phyloP scores from a whole-genome alignment of 805 yeast genomes.

The Metschnikowia aberdeeniae region DNA sequence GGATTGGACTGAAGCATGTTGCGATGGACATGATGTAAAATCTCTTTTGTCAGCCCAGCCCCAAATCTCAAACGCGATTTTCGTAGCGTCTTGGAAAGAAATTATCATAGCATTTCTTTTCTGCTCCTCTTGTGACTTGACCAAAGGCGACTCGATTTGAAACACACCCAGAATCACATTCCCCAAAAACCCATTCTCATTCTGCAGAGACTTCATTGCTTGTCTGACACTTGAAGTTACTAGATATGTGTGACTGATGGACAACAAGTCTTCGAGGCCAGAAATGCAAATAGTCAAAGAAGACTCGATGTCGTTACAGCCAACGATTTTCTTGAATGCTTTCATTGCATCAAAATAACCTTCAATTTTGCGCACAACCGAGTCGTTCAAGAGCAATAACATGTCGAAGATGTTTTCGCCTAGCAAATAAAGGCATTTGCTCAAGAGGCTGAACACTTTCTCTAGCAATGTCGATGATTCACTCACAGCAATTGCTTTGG shows the following conservation, averaged over 20 bases:
- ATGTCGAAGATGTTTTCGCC: constrained; percentile 52
- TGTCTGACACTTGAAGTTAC: constrained; percentile 28
- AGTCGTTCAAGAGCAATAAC: constrained; percentile 49
- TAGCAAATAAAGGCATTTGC: constrained; percentile 49
- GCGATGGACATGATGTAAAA: constrained; percentile 6
- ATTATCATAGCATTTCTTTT: constrained; percentile 55
- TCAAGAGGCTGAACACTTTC: constrained; percentile 48
- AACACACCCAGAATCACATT: constrained; percentile 76
- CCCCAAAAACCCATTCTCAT: constrained; percentile 56
- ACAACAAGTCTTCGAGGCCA: constrained; percentile 66
- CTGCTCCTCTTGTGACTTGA: constrained; percentile 46
- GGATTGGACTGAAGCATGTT: constrained; percentile 22
- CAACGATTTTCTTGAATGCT: constrained; percentile 12
- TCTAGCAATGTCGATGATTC: constrained; percentile 41
- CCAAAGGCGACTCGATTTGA: constrained; percentile 61
- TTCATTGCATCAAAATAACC: constrained; percentile 27
- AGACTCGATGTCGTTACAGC: constrained; percentile 35
- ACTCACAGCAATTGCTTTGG: constrained; percentile 45
- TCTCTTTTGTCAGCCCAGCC: constrained; percentile 51
- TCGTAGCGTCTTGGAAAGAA: constrained; percentile 59
- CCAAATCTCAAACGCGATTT: constrained; percentile 64
- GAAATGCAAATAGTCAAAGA: constrained; percentile 44
- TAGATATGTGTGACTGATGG: constrained; percentile 54
- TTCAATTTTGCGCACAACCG: constrained; percentile 41
- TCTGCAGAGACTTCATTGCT: constrained; percentile 7